Base-by-base conservation (phyloP, 2,329 filamentous ascomycete species). In the Aureobasidium sp. region DNA sequence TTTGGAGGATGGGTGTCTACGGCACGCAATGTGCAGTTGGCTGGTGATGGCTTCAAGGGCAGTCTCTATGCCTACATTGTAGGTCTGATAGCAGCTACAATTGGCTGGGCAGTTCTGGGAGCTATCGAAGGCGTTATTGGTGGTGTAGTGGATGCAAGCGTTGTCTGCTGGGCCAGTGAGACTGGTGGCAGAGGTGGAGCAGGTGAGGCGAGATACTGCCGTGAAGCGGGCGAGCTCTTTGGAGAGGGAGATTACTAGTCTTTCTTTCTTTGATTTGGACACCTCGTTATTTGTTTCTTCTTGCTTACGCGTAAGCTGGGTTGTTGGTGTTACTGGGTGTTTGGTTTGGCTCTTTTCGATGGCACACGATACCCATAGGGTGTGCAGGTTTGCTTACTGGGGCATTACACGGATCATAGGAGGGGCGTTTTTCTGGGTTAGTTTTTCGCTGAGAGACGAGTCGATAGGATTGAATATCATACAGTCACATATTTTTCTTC, bases 1-100 rank as follows among this genome's bases (percentile, higher is more conserved):
- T 96, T 97, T 69, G 92, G 90, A 4, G 93, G 91, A n/a, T 99
- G 94, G 94, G 90, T 97, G 9, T 89, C 90, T 50, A 96, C 92
- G 39, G 92, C 94, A 11, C 86, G 90, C 65, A 87, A 89, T 74
- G 79, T 97, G 4, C 79, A 82, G 57, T 78, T 94, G 25, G 78
- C 71, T 76, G 62, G 81, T 78, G 69, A 71, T 62, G 68, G 74
- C 62, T 52, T 77, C 60, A 84, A 84, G 49, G 94, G 94, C 9
- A 96, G 91, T 68, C 81, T 94, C 29, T 99, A 99, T 73, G 94
- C 93, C 2, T 99, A 97, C 70, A 84, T 97, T 1, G 90, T 99
- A 27, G 94, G 92, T 10, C 75, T 99, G 65, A 88, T 97, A 67
- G 94, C 94, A 16, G 91, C 90, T 64, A 91, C 93, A 60, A 97